A percentile compares a stretch with the other conserved stretches of the same genome.
These are phyloP conservation scores for Nothophytophthora sp. DNA, from an alignment of 352 stramenopile species.

Conservation along the genomic window DNA sequence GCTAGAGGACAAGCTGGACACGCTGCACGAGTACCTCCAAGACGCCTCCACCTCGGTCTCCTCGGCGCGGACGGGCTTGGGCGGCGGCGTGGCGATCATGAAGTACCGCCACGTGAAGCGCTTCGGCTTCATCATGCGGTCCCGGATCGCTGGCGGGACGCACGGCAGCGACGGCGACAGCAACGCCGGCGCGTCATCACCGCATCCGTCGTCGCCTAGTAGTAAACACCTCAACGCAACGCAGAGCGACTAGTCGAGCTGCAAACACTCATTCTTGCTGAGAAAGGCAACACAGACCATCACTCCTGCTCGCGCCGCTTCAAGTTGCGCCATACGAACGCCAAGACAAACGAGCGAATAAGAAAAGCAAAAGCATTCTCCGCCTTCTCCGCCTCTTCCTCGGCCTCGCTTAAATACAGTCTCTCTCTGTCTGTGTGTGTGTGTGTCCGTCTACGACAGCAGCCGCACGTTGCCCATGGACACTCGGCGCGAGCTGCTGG, in stretches of 20 bases:
- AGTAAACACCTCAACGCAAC: too few relatives aligned
- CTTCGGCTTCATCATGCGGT: slow-evolving; percentile 70
- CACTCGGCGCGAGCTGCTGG: slow-evolving; percentile 17
- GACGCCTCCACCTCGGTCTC: slow-evolving; percentile 18
- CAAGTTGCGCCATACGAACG: too few relatives aligned
- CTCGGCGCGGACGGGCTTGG: slow-evolving; percentile 6
- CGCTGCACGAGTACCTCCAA: slow-evolving; percentile 66
- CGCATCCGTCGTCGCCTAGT: too few relatives aligned
- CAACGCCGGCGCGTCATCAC: background rate
- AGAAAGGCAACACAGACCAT: too few relatives aligned
- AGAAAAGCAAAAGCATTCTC: too few relatives aligned
- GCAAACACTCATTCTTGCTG: too few relatives aligned
- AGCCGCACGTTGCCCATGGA: slow-evolving; percentile 32
- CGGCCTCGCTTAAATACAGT: too few relatives aligned
- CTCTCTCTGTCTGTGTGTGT: too few relatives aligned
- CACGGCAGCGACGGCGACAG: slow-evolving; percentile 8
- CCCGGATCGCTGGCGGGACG: slow-evolving; percentile 19
- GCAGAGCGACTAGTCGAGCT: too few relatives aligned
- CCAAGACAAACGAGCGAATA: too few relatives aligned
- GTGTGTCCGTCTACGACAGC: slow-evolving; percentile 22
- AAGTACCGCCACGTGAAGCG: slow-evolving; percentile 70
- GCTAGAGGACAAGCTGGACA: slow-evolving; percentile 63
- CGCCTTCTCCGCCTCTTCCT: too few relatives aligned
- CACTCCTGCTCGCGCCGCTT: too few relatives aligned
- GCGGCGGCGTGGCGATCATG: slow-evolving; percentile 32